Conservation (phyloP, 805 yeast species). For the Wickerhamiella allomyrinae region DNA sequence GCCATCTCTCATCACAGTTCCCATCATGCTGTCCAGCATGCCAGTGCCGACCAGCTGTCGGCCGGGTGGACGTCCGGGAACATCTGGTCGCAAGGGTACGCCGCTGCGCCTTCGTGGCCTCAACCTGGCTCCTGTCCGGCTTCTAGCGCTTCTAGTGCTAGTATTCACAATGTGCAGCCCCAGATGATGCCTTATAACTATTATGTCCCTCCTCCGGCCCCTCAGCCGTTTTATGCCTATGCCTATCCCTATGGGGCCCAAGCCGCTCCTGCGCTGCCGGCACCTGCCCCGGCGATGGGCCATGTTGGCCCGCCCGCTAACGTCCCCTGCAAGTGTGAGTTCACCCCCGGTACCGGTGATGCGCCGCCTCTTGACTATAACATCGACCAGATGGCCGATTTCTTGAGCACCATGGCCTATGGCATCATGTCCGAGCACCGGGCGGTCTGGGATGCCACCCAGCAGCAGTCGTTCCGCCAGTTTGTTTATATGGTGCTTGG, state of each 20-base stretch:
- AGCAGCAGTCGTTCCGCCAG: conserved; percentile 39
- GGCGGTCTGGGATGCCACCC: conserved; percentile 17
- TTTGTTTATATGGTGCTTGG: conserved; percentile 55
- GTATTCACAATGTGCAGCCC: neutral
- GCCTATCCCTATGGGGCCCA: neutral
- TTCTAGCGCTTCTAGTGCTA: neutral
- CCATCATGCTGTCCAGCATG: neutral
- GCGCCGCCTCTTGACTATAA: conserved; percentile 26
- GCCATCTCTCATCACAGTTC: neutral
- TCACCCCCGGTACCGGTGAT: neutral
- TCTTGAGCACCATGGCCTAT: conserved; percentile 58
- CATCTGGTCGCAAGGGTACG: neutral
- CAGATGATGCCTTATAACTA: neutral
- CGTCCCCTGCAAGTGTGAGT: neutral
- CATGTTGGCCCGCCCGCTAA: neutral
- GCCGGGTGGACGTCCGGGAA: neutral
- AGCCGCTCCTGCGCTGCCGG: neutral
- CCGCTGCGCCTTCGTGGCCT: neutral
- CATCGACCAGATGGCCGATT: conserved; percentile 61
- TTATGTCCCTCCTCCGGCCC: conserved; percentile 2
- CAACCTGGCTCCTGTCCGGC: neutral
- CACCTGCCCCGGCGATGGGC: neutral
- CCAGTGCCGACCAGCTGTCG: neutral
- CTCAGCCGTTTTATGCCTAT: neutral
- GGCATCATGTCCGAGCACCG: conserved; percentile 30